Base-by-base conservation (phyloP, 2,329 filamentous ascomycete genomes). In the Fusarium sp. region DNA sequence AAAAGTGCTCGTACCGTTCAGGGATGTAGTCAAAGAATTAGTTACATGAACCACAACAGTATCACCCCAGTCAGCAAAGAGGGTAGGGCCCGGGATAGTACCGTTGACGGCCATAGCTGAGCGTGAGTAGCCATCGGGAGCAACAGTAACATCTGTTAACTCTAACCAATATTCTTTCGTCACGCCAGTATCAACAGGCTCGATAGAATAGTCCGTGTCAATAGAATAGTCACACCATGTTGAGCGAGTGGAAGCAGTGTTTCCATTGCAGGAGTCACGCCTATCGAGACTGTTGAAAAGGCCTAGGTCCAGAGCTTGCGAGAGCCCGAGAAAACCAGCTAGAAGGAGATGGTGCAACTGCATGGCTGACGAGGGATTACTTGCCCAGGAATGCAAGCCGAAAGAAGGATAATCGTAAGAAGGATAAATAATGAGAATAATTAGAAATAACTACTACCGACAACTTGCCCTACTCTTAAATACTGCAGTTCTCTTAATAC, bases 81-180 rank as follows among this genome's bases (percentile, higher is more conserved):
- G 83, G 1, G 82, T 82, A 2, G 89, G 89, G 0, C 89, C 89
- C 1, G 89, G 89, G 63, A 88, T 85, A 47, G 83, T 80, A 7
- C 85, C 85, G 69, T 90, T 90, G 73, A 89, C 75, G 16, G 87
- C 81, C 73, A 82, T 79, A 30, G 76, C 78, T 3, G 74, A 57
- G 5, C 82, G 77, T 7, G 76, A 72, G 16, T 83, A 75, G 7
- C 86, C 85, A 75, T 88, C 86, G 0, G 84, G 83, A 7, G 80
- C 71, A 27, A 79, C 57, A 7, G 78, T 82, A 30, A 77, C 76
- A 27, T 85, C 80, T 1, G 76, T 76, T 18, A 84, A 54, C 13
- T 81, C 79, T 10, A 85, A 74, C 78, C 80, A 84, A 74, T 84
- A 85, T 59, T 88, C 86, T 12, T 82, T 77, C 14, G 82, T 85